Base-by-base conservation (phyloP, 352 stramenopile genomes). In the Globisporangium nodosum region DNA sequence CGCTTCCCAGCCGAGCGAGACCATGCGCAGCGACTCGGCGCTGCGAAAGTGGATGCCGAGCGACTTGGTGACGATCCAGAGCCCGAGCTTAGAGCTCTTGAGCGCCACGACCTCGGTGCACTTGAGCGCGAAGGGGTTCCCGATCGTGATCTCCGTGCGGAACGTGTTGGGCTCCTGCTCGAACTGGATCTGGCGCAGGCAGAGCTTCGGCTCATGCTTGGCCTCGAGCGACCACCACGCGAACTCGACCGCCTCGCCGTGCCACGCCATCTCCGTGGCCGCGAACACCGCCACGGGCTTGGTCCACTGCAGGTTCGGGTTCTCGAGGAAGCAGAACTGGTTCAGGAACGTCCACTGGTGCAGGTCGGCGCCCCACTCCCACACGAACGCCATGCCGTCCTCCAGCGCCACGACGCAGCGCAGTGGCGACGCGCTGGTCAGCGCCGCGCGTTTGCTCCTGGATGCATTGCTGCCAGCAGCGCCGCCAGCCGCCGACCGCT, bases 291-390 rank as follows among this genome's bases (percentile, higher is more conserved):
- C 63, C 13, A 94, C 80, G 0, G 84, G 84, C 39, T 71, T 70
- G 2, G 80, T 94, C 84, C 80, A 92, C 64, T 85, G 76, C n/a
- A 94, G 66, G 53, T 92, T 94, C 5, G 80, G 74, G 60, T 94
- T 92, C 54, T 87, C 74, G 18, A 93, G 62, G 42, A 93, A 90
- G 61, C 78, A 87, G 52, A 93, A 81, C 37, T 72, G 68, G 63
- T 93, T 96, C 15, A 94, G 61, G 70, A 87, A 96, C 11, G 78
- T 84, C 86, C 84, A 96, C 53, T 84, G 76, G 53, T 83, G 73
- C 40, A 91, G 60, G 63, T 96, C 84, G 7, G 63, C 68, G 43
- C 84, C 74, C 86, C 86, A 96, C 51, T 96, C 84, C 86, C 86
- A 95, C 20, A 94, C 55, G 65, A 85, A 92, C 39, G 75, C 81